Evolutionary conservation across 192 early-diverging fungal genomes (phyloP).

Genomic region (Lunasporangiospora selenospora): DNA sequence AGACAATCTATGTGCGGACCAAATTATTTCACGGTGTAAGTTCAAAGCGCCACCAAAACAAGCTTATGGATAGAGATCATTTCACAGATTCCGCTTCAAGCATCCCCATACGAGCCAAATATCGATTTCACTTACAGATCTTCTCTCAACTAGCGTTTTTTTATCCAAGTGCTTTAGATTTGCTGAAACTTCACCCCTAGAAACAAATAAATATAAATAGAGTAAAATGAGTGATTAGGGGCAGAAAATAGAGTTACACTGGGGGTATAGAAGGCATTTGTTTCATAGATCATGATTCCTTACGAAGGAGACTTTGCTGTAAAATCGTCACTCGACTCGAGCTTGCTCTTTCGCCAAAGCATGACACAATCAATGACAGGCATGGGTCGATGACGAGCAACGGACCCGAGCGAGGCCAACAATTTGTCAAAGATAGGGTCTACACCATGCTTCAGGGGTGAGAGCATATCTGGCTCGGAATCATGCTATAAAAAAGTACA

Average conservation of each 20-base stretch:
- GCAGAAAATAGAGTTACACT: background rate
- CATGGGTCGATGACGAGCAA: slow-evolving; percentile 85
- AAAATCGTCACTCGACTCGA: slow-evolving; percentile 55
- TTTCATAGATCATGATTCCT: background rate
- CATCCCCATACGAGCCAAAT: too few species aligned
- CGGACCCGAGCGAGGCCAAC: slow-evolving; percentile 75
- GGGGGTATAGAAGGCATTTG: background rate
- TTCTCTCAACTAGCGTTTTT: slow-evolving; percentile 40
- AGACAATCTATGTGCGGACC: slow-evolving; percentile 64
- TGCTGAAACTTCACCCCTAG: slow-evolving; percentile 32
- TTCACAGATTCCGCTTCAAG: too few species aligned
- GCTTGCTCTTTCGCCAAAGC: slow-evolving; percentile 76
- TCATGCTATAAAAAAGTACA: slow-evolving; percentile 54
- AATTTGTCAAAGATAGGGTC: slow-evolving; percentile 87
- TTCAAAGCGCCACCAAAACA: too few species aligned
- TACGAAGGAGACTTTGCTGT: slow-evolving; percentile 40
- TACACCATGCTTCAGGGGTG: slow-evolving; percentile 64
- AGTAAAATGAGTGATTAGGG: background rate
- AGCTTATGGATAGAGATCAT: too few species aligned
- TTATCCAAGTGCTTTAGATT: slow-evolving; percentile 40
- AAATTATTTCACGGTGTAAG: too few species aligned
- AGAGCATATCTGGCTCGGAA: slow-evolving; percentile 66
- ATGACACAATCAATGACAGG: slow-evolving; percentile 83
- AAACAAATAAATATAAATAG: background rate
- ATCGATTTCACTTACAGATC: slow-evolving; percentile 33